A percentile compares a stretch with the other conserved stretches of the same genome.
These are phyloP conservation scores for Saturnispora hagleri DNA, from an alignment of 805 yeast genomes.

Conservation along the genomic window DNA sequence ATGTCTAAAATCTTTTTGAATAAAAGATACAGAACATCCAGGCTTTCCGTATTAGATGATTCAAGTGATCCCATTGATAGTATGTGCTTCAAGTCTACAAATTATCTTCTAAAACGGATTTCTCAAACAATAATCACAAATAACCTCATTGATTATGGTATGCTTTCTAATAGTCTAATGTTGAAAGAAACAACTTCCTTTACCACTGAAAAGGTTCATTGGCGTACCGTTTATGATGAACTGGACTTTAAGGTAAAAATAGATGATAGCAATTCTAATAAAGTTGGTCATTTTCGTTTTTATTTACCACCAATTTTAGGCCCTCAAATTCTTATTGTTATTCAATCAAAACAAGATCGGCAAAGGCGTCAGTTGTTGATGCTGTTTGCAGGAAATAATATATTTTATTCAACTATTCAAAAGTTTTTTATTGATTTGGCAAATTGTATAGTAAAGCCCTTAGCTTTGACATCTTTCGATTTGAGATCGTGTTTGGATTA, in stretches of 20 bases:
- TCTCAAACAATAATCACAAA: conserved; percentile 17
- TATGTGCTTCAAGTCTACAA: conserved; percentile 17
- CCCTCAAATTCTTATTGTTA: conserved; percentile 22
- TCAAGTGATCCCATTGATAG: conserved; percentile 14
- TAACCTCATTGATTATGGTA: conserved; percentile 14
- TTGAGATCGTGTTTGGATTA: conserved; percentile 9
- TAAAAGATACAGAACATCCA: conserved; percentile 15
- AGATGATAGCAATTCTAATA: conserved; percentile 1
- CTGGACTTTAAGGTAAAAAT: conserved; percentile 21
- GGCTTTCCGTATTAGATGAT: conserved; percentile 14
- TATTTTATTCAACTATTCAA: conserved; percentile 16
- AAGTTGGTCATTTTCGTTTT: conserved; percentile 25
- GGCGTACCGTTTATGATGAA: conserved; percentile 16
- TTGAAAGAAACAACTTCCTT: conserved; percentile 3
- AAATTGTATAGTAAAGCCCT: conserved; percentile 1
- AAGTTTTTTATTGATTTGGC: conserved; percentile 3
- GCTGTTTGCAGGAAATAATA: conserved; percentile 14
- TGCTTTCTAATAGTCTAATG: neutral
- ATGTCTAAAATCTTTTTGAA: conserved; percentile 26
- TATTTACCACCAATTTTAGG: conserved; percentile 21
- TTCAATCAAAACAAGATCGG: conserved; percentile 13
- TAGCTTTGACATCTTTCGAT: neutral
- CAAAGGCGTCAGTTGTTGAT: conserved; percentile 1
- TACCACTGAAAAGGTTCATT: conserved; percentile 17
- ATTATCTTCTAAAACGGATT: conserved; percentile 14